Base-by-base conservation (phyloP, 495 filamentous ascomycete genomes). In the Penicillium manginii region DNA sequence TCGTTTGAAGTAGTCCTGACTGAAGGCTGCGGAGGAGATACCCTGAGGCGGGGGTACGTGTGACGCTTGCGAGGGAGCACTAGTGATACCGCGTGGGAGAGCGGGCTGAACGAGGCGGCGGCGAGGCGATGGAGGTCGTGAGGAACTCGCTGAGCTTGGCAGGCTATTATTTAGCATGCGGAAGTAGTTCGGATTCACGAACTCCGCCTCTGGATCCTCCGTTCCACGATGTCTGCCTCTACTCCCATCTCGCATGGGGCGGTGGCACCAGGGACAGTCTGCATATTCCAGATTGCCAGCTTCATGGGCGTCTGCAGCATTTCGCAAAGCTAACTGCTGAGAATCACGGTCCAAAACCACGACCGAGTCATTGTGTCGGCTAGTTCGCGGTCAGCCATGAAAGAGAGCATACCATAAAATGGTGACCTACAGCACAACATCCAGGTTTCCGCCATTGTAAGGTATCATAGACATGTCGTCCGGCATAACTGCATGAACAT, bases 161-260 rank as follows among this genome's bases (percentile, higher is more conserved):
- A 80, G 69, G 61, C 81, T 87, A 29, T 82, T 83, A 54, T 88
- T 86, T 23, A 98, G 87, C 87, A 97, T 91, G 66, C 89, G 90
- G 73, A 98, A 98, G 74, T 98, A 98, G 26, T 91, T 86, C 14
- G 91, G 91, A 63, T 89, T 88, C 58, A 97, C 85, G 70, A 93
- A 97, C 57, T 86, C 85, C 1, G 86, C 82, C 40, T 86, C 78
- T 8, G 66, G 65, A 23, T 72, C 69, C 17, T 75, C 55, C 31
- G 59, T 66, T 0, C 69, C 61, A 58, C 65, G 63, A 35, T 74
- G 66, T 42, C 75, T 76, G 32, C 69, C 75, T 29, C 73, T 61
- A 42, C 68, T 67, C 42, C 62, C 62, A 23, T 86, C 79, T 21
- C 82, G 85, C 51, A 92, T 82, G 31, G 92, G 88, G 45, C 89